Conservation (phyloP, 495 filamentous ascomycete species). For the Barbatosphaeria neglecta region DNA sequence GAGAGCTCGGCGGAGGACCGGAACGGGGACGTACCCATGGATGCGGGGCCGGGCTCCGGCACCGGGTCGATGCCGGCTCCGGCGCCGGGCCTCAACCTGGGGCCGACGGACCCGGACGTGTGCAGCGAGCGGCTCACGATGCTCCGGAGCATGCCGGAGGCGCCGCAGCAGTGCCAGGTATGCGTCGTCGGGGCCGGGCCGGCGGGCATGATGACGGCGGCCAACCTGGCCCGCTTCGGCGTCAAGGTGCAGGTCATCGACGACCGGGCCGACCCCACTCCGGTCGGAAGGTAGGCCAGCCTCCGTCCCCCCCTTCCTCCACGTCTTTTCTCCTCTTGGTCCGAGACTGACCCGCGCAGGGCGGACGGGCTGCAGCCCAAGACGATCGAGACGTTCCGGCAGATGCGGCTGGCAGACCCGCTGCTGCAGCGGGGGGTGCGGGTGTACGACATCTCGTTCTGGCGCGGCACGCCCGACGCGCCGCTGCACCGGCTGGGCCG, state of each 20-base stretch:
- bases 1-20: constrained; percentile 16
- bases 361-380: constrained; percentile 61
- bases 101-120: background rate
- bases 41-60: too few species aligned
- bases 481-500: constrained; percentile 43
- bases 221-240: constrained; percentile 54
- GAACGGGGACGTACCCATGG: constrained; percentile 10
- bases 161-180: constrained; percentile 34
- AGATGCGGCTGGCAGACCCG: constrained; percentile 54
- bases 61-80: too few species aligned
- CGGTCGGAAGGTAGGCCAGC: constrained; percentile 39
- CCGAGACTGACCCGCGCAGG: constrained; percentile 12
- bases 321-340: background rate
- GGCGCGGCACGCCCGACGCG: constrained; percentile 49
- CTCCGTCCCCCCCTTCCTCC: background rate
- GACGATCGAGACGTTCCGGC: constrained; percentile 35
- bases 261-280: constrained; percentile 48
- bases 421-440: constrained; percentile 50
- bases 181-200: constrained; percentile 62
- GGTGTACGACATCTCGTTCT: constrained; percentile 62
- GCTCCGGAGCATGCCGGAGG: constrained; percentile 25
- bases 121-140: constrained; percentile 23
- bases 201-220: constrained; percentile 59
- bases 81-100: too few species aligned
- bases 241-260: constrained; percentile 50